Base-by-base conservation (phyloP, 75 land plant species). In the Selaginella moellendorffii region DNA sequence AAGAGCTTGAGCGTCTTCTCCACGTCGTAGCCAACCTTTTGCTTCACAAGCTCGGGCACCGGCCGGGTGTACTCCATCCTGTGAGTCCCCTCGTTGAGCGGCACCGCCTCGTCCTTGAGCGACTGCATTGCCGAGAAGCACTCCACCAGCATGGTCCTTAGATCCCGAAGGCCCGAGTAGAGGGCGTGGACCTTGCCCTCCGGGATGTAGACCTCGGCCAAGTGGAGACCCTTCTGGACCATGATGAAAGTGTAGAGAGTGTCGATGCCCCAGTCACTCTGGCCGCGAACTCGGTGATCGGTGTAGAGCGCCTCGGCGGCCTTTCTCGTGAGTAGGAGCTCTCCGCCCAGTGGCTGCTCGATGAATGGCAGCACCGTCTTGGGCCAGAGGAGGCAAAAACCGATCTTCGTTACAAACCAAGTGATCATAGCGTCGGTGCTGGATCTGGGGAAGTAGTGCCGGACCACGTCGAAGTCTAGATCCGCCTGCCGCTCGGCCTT, bases 371-470 rank as follows among this genome's bases (percentile, higher is more conserved):
- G 63, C 1, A 31, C 63, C 1, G 69, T 58, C 54, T 68, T 58
- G 29, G 69, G 69, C 69, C 69, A 68, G 2, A 68, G 31, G 30
- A 68, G 52, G 17, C 61, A 56, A 23, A 68, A 68, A 0, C 69
- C 69, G 0, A 68, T 14, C 28, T 68, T 68, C 8, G 69, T 68
- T 0, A 68, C 69, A 0, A 68, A 30, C 69, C 69, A 68, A 17
- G 69, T 68, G 65, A 68, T 68, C 69, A 68, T 68, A 25, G 69
- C 69, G 30, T 68, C 69, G 1, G 69, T 68, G 26, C 69, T 68
- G 8, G 69, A 54, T 20, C 69, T 17, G 17, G 69, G 69, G 31
- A 68, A 68, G 69, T 68, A 59, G 26, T 68, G 69, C 2, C 69
- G 69, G 63, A 68, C 69, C 1, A 68, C 69, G 56, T 68, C 69